Conservation (phyloP, 495 filamentous ascomycete species). For the Xylaria flabelliformis region DNA sequence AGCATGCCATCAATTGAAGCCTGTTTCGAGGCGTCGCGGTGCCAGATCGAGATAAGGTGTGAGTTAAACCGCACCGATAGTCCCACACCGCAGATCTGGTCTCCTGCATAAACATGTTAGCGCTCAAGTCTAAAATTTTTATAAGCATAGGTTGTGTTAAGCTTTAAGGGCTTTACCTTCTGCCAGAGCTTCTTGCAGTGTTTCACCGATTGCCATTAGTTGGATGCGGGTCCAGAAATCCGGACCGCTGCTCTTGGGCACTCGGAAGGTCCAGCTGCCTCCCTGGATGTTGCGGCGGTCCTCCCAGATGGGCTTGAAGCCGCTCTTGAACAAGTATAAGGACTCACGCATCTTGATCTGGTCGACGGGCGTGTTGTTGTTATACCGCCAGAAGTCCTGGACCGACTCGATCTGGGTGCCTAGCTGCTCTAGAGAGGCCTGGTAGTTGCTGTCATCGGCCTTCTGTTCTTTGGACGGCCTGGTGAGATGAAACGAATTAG, state of each 20-base stretch:
- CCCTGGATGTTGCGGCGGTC: constrained; percentile 82
- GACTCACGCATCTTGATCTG: constrained; percentile 80
- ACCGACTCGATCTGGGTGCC: constrained; percentile 73
- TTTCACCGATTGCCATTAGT: constrained; percentile 83
- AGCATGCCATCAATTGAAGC: constrained; percentile 75
- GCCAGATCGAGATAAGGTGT: constrained; percentile 85
- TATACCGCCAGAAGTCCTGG: constrained; percentile 85
- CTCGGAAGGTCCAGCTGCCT: constrained; percentile 86
- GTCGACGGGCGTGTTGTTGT: constrained; percentile 84
- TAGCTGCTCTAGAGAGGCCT: constrained; percentile 69
- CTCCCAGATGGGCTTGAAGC: constrained; percentile 88
- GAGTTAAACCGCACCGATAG: constrained; percentile 77
- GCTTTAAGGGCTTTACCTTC: constrained; percentile 55
- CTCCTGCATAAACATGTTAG: constrained; percentile 53
- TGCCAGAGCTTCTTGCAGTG: constrained; percentile 76
- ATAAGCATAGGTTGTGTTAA: too few species aligned
- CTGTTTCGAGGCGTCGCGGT: constrained; percentile 76
- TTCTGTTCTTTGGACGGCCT: constrained; percentile 52
- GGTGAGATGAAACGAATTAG: constrained; percentile 21
- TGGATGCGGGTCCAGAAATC: constrained; percentile 83
- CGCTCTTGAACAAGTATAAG: constrained; percentile 87
- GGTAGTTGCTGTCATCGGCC: constrained; percentile 57
- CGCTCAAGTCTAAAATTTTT: too few species aligned
- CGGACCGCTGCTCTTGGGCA: constrained; percentile 72
- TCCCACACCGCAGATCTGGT: constrained; percentile 79